Percentiles rank a stretch among this genome's conserved stretches.
Conservation (phyloP, 2,329 filamentous ascomycete species). For the Lasiodiplodia hormozganensis region DNA sequence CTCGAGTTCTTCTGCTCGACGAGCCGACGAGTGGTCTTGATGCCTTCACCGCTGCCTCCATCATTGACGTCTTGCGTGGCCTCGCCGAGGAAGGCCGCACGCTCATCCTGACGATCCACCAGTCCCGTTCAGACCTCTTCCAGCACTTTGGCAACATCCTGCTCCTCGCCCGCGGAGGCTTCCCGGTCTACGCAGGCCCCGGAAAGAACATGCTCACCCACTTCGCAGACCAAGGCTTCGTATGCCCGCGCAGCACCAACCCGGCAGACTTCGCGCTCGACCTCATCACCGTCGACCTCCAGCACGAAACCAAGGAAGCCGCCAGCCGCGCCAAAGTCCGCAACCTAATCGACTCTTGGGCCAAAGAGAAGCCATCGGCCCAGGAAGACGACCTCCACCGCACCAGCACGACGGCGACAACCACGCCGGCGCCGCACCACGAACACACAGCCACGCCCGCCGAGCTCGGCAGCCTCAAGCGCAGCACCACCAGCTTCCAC, state of each 20-base stretch:
- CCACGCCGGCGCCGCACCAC: slow-evolving; percentile 13
- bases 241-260: slow-evolving; percentile 74
- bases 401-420: background rate
- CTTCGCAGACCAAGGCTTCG: slow-evolving; percentile 65
- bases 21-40: slow-evolving; percentile 80
- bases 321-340: slow-evolving; percentile 69
- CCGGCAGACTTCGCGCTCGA: slow-evolving; percentile 81
- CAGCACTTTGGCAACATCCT: slow-evolving; percentile 74
- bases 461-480: slow-evolving; percentile 72
- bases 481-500: slow-evolving; percentile 66
- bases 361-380: slow-evolving; percentile 27
- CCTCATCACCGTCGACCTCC: slow-evolving; percentile 77
- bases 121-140: slow-evolving; percentile 77
- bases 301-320: slow-evolving; percentile 67
- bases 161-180: slow-evolving; percentile 73
- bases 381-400: background rate
- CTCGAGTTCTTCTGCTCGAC: slow-evolving; percentile 74
- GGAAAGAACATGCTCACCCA: slow-evolving; percentile 70
- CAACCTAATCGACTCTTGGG: slow-evolving; percentile 67
- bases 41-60: slow-evolving; percentile 78
- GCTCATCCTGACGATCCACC: slow-evolving; percentile 78
- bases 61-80: slow-evolving; percentile 74
- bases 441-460: slow-evolving; percentile 62
- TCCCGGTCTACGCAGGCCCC: slow-evolving; percentile 70
- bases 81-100: slow-evolving; percentile 77